phyloP scores from a whole-genome alignment of 495 filamentous ascomycete species.

The Hamigera avellanea region DNA sequence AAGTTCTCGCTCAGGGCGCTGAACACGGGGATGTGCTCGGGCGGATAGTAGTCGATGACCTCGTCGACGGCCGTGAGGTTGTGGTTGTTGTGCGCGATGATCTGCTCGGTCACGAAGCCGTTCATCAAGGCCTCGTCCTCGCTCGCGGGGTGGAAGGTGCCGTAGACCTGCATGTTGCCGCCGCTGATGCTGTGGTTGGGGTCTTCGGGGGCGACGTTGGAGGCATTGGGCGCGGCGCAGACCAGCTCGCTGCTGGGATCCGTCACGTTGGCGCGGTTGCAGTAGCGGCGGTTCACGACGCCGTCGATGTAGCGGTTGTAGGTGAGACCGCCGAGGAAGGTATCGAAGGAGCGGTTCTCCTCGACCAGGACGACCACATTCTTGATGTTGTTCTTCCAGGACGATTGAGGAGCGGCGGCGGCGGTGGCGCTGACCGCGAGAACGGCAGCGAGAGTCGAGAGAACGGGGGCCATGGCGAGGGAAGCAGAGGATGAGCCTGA shows the following conservation, averaged over 20 bases:
- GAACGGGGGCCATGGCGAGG: too few relatives aligned
- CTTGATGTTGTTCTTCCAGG: constrained; percentile 32
- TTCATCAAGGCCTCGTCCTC: constrained; percentile 23
- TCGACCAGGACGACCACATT: constrained; percentile 33
- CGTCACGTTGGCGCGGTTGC: constrained; percentile 30
- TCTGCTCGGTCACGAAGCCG: constrained; percentile 40
- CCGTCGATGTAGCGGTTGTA: constrained; percentile 28
- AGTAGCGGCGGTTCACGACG: constrained; percentile 32
- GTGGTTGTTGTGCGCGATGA: constrained; percentile 19
- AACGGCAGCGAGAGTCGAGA: too few relatives aligned
- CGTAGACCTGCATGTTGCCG: constrained; percentile 41
- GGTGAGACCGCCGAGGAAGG: constrained; percentile 28
- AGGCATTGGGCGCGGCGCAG: constrained; percentile 30
- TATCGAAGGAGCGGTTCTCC: constrained; percentile 38
- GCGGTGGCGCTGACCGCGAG: too few relatives aligned
- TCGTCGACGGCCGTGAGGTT: constrained; percentile 27
- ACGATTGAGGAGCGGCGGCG: too few relatives aligned
- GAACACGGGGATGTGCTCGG: constrained; percentile 36
- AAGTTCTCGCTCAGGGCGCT: constrained; percentile 38
- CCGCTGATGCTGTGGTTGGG: constrained; percentile 39
- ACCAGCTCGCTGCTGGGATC: constrained; percentile 22
- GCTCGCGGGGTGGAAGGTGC: constrained; percentile 22
- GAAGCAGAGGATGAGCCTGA: too few relatives aligned
- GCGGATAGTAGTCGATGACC: constrained; percentile 41
- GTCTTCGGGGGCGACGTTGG: constrained; percentile 34